These are phyloP conservation scores for Paramecium pentaurelia DNA, from an alignment of 73 alveolate genomes.

Conservation along the genomic window DNA sequence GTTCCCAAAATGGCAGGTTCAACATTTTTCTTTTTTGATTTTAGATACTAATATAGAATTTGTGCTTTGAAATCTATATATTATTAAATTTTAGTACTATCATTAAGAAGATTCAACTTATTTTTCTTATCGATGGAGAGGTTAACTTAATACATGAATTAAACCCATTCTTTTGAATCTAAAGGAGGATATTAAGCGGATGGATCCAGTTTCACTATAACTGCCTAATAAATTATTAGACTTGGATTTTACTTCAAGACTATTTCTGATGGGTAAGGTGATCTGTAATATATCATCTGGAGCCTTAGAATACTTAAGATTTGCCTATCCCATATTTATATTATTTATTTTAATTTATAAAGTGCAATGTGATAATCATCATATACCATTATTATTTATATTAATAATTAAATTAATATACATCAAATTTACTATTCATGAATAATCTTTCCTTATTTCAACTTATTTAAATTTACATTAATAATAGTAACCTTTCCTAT, in stretches of 20 bases:
- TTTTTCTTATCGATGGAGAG: background rate
- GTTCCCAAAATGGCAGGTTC: slow-evolving; percentile 26
- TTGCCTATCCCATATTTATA: background rate
- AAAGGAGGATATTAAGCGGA: background rate
- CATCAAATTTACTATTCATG: background rate
- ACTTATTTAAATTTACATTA: background rate
- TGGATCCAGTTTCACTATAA: background rate
- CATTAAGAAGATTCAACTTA: background rate
- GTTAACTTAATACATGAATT: background rate
- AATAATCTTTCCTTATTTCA: background rate
- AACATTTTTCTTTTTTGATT: background rate
- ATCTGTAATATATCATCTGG: background rate
- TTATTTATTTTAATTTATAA: background rate
- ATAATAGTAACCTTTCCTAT: slow-evolving; percentile 15
- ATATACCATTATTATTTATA: background rate
- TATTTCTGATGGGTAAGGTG: background rate
- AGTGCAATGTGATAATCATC: background rate
- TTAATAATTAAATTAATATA: background rate
- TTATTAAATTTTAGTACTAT: background rate
- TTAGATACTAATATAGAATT: background rate
- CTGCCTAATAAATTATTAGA: background rate
- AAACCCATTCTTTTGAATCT: background rate
- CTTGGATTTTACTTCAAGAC: background rate
- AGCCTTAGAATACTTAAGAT: background rate
- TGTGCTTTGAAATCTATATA: background rate